phyloP scores from a whole-genome alignment of 2,329 filamentous ascomycete species.

The Penicillium fuscoglaucum region DNA sequence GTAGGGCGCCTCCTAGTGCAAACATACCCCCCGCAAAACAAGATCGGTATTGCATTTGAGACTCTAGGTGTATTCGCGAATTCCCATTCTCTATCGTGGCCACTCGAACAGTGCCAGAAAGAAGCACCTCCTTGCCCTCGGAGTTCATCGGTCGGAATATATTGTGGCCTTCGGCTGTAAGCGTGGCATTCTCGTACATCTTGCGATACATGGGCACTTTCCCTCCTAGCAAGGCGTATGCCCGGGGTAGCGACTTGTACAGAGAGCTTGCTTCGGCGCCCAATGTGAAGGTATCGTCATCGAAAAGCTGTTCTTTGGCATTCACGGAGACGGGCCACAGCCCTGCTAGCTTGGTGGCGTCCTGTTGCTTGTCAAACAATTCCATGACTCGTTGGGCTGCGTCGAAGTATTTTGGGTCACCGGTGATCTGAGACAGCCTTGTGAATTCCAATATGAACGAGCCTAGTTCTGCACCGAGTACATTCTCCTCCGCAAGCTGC shows the following conservation, averaged over 20 bases:
- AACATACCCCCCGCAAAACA: slow-evolving; percentile 60
- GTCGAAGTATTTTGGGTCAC: slow-evolving; percentile 41
- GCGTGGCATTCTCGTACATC: slow-evolving; percentile 57
- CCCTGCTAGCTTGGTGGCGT: slow-evolving; percentile 39
- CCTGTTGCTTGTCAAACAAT: slow-evolving; percentile 35
- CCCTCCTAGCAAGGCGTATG: slow-evolving; percentile 43
- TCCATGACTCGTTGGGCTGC: slow-evolving; percentile 39
- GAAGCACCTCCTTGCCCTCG: slow-evolving; percentile 48
- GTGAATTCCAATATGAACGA: slow-evolving; percentile 47
- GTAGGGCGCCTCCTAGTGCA: slow-evolving; percentile 54
- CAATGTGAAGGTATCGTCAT: slow-evolving; percentile 50
- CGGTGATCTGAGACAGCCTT: slow-evolving; percentile 41
- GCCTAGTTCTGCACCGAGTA: slow-evolving; percentile 39
- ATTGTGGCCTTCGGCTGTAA: slow-evolving; percentile 46
- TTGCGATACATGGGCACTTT: slow-evolving; percentile 48
- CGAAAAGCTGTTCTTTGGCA: slow-evolving; percentile 26
- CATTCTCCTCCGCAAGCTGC: slow-evolving; percentile 28
- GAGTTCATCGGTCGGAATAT: slow-evolving; percentile 53
- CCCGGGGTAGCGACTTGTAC: slow-evolving; percentile 61
- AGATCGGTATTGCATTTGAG: slow-evolving; percentile 52
- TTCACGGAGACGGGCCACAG: slow-evolving; percentile 43
- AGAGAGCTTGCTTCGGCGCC: slow-evolving; percentile 58
- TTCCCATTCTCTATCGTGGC: slow-evolving; percentile 12
- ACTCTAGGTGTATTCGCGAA: slow-evolving; percentile 24
- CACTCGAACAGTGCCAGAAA: slow-evolving; percentile 46